A percentile compares a stretch with the other conserved stretches of the same genome.
Conservation (phyloP, 164 flowering plant genomes). For the Vitis rupestris region DNA sequence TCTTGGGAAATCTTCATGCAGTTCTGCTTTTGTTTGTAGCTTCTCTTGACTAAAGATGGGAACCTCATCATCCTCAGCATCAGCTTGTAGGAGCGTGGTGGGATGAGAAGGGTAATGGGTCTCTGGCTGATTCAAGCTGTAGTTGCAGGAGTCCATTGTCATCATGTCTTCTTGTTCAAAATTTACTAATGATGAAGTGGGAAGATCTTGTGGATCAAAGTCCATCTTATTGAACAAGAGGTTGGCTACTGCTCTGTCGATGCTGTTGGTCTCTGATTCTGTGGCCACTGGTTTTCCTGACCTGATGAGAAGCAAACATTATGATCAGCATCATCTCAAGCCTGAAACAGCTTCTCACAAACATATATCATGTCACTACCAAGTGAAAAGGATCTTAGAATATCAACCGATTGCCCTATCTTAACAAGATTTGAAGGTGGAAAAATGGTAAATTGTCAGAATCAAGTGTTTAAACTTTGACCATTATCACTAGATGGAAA, state of each 20-base stretch:
- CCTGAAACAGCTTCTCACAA: too few relatives aligned
- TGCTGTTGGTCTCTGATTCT: slow-evolving; percentile 37
- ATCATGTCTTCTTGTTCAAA: slow-evolving; percentile 1
- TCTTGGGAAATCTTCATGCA: not conserved
- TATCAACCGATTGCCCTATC: too few relatives aligned
- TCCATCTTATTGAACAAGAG: slow-evolving; percentile 41
- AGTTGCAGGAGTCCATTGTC: not conserved
- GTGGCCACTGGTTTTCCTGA: not conserved
- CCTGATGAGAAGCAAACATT: slow-evolving; percentile 18
- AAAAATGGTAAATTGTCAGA: not conserved
- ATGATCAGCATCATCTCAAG: not conserved
- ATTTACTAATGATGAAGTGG: slow-evolving; percentile 8
- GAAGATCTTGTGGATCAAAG: slow-evolving; percentile 10
- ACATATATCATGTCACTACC: too few relatives aligned
- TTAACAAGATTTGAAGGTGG: not conserved
- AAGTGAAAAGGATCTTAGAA: not conserved
- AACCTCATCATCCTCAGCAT: slow-evolving; percentile 21
- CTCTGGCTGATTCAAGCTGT: slow-evolving; percentile 1
- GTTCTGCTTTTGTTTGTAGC: not conserved
- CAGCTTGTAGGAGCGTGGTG: not conserved
- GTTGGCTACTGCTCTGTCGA: slow-evolving; percentile 45
- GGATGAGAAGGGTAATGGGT: not conserved
- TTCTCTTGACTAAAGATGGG: slow-evolving; percentile 4
- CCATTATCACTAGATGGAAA: not conserved
- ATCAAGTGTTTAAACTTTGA: too few relatives aligned